Base-by-base conservation (phyloP, 2,329 filamentous ascomycete species). In the Penicillium glabrum region DNA sequence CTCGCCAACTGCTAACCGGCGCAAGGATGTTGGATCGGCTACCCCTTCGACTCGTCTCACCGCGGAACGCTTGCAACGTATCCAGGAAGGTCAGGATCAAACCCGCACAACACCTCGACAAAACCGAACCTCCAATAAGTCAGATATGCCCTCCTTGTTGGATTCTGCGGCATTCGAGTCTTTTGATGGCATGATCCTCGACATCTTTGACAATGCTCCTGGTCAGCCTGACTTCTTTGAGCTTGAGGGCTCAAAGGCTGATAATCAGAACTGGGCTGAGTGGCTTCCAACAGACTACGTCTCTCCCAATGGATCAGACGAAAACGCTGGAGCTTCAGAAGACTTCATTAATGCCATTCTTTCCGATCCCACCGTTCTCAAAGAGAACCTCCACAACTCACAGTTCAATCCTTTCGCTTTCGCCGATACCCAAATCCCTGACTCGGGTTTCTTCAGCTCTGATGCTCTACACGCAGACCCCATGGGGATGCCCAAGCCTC, bases 201-300 rank as follows among this genome's bases (percentile, higher is more conserved):
- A 75, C 53, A 76, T 77, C 26, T 74, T 77, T 39, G 71, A 75
- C 21, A 64, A 72, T n/a, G 62, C 59, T 52, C n/a, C 67, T 62
- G 39, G 58, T 59, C 27, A 71, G 16, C 54, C 65, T 10, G 66
- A 73, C 44, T 60, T 67, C 1, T 66, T 71, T 39, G 68, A 72
- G 39, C 61, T 76, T 21, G 67, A 65, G 26, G 61, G 64, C 14
- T 54, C 61, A 16, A 69, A 71, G 46, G 61, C 58, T 45, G 56
- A 56, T 13, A 62, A 60, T 50, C 63, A 64, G 31, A 66, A 67
- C 60, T 77, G 75, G 75, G 63, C 67, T 1, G 71, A 75, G 53
- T 76, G 74, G 74, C 63, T 75, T 29, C 69, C 70, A 29, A 66
- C 69, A 1, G 67, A 73, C 53, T 74, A 70, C 33, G 62, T 71